A percentile compares a stretch with the other conserved stretches of the same genome.
phyloP scores from a whole-genome alignment of 306 rosid genomes.

The Amphicarpaea edgeworthii region DNA sequence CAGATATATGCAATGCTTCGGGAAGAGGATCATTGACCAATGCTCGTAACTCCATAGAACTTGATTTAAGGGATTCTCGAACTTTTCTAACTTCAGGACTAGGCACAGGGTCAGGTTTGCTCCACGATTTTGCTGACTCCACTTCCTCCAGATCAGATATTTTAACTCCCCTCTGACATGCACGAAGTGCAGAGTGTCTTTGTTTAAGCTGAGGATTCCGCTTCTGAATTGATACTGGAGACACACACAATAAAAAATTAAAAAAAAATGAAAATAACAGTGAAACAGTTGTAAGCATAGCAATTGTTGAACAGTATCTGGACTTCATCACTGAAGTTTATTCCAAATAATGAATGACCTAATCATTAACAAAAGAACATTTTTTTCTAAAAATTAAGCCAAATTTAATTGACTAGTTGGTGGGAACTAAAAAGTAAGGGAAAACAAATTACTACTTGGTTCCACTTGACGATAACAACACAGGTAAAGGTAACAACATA shows the following conservation, averaged over 20 bases:
- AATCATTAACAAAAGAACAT: slow-evolving; percentile 5
- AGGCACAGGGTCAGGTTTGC: slow-evolving; percentile 40
- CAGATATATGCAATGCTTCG: slow-evolving; percentile 61
- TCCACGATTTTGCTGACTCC: slow-evolving; percentile 1
- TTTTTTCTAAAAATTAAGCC: slow-evolving; percentile 7
- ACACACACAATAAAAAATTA: slow-evolving; percentile 7
- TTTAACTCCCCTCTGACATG: slow-evolving; percentile 59
- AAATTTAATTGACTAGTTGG: not conserved
- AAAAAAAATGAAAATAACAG: not conserved
- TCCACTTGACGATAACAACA: slow-evolving; percentile 1
- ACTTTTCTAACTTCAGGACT: slow-evolving; percentile 57
- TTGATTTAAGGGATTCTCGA: slow-evolving; percentile 73
- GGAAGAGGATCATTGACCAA: slow-evolving; percentile 86
- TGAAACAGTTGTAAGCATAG: not conserved
- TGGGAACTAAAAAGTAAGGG: not conserved
- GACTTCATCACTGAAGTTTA: slow-evolving; percentile 11
- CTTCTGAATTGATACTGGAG: slow-evolving; percentile 47
- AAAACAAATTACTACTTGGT: slow-evolving; percentile 2
- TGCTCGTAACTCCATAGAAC: slow-evolving; percentile 64
- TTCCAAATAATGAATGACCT: slow-evolving; percentile 19
- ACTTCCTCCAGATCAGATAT: slow-evolving; percentile 54
- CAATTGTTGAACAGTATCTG: slow-evolving; percentile 15
- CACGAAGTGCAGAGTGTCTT: slow-evolving; percentile 55
- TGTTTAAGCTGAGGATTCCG: slow-evolving; percentile 38
- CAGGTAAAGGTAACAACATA: slow-evolving; percentile 21